Percentiles rank a stretch among this genome's conserved stretches.
Conservation (phyloP, 2,329 filamentous ascomycete species). For the Pseudogymnoascus sp. region DNA sequence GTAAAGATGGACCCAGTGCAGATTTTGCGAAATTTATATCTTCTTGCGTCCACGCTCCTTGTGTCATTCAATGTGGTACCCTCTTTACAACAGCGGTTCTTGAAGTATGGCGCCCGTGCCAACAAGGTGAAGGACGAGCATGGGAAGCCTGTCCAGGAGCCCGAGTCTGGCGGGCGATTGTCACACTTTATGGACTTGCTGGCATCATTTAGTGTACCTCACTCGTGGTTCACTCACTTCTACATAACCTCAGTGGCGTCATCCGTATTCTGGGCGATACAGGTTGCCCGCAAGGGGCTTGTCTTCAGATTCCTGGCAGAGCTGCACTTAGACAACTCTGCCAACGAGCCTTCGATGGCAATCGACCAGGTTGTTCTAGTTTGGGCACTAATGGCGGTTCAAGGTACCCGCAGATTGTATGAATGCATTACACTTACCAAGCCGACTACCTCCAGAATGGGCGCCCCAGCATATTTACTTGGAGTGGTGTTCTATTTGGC, state of each 20-base stretch:
- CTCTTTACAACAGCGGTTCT: slow-evolving; percentile 23
- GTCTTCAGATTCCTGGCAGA: slow-evolving; percentile 44
- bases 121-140: slow-evolving; percentile 9
- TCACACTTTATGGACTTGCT: slow-evolving; percentile 16
- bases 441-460: slow-evolving; percentile 68
- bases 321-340: slow-evolving; percentile 18
- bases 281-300: slow-evolving; percentile 50
- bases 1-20: slow-evolving; percentile 22
- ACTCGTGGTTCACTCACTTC: slow-evolving; percentile 85
- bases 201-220: slow-evolving; percentile 53
- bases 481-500: slow-evolving; percentile 70
- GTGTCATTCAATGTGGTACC: slow-evolving; percentile 25
- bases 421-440: slow-evolving; percentile 63
- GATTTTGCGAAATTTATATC: slow-evolving; percentile 25
- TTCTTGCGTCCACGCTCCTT: slow-evolving; percentile 20
- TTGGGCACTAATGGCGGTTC: slow-evolving; percentile 68
- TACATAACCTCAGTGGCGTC: slow-evolving; percentile 65
- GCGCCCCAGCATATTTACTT: slow-evolving; percentile 72
- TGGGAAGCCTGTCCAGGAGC: slow-evolving; percentile 5
- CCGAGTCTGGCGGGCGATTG: slow-evolving; percentile 10
- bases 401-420: slow-evolving; percentile 67
- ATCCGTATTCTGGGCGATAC: slow-evolving; percentile 67
- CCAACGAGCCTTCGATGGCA: slow-evolving; percentile 39
- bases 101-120: slow-evolving; percentile 28
- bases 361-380: slow-evolving; percentile 55